These are phyloP conservation scores for Pittosporum tobira DNA, from an alignment of 129 eudicot species.

Conservation along the genomic window DNA sequence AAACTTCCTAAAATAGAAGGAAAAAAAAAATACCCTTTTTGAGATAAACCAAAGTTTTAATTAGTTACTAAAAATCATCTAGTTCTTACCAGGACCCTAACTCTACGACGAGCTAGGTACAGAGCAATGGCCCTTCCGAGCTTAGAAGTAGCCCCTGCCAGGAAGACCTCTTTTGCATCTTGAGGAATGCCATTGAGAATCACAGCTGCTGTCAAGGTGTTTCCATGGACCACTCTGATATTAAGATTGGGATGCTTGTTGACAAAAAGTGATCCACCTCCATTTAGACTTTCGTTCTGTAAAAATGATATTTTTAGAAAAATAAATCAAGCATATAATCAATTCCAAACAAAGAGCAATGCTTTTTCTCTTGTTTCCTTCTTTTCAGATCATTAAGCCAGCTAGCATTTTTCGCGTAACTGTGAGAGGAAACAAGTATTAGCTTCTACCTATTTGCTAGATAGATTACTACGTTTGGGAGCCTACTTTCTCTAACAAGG, in stretches of 20 bases:
- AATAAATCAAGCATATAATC: not conserved
- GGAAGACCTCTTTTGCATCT: conserved; percentile 64
- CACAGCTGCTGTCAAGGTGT: conserved; percentile 79
- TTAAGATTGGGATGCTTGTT: conserved; percentile 67
- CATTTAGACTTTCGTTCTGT: conserved; percentile 79
- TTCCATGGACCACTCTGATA: conserved; percentile 87
- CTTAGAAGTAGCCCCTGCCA: conserved; percentile 87
- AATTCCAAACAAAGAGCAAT: not conserved
- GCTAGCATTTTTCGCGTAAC: too few relatives aligned
- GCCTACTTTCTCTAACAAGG: too few relatives aligned
- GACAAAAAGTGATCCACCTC: conserved; percentile 89
- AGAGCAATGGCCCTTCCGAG: conserved; percentile 94
- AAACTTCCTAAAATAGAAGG: too few relatives aligned
- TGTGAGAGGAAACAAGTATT: too few relatives aligned
- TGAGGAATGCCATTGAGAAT: conserved; percentile 60
- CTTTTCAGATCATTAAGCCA: not conserved
- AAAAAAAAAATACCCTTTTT: not conserved
- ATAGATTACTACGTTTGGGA: not conserved
- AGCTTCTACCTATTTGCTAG: not conserved
- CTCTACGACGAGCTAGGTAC: conserved; percentile 54
- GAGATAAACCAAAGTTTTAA: not conserved
- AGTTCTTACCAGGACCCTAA: conserved; percentile 57
- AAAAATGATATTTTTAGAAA: not conserved
- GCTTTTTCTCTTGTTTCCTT: too few relatives aligned
- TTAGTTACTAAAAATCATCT: not conserved